These are phyloP conservation scores for Epichloe coenophiala DNA, from an alignment of 2,329 filamentous ascomycete species.

Conservation along the genomic window DNA sequence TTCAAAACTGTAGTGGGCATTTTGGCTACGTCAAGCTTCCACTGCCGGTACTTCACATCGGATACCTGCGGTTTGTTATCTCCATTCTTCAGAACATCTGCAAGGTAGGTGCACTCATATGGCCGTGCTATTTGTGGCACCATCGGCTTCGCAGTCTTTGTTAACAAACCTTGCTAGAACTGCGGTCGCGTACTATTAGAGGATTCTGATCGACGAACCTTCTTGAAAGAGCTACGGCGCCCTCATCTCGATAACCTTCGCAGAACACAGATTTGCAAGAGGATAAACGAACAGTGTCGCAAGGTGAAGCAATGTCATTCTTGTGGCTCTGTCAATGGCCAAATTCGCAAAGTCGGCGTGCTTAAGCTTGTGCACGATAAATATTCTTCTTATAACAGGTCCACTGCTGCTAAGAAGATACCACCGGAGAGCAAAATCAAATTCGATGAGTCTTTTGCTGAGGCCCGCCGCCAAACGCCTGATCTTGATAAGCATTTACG, in stretches of 20 bases:
- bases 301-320: conserved; percentile 74
- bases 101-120: conserved; percentile 37
- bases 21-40: conserved; percentile 89
- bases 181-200: conserved; percentile 75
- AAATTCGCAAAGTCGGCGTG: conserved; percentile 83
- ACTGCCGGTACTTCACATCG: conserved; percentile 87
- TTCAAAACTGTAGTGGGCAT: conserved; percentile 83
- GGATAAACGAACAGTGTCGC: conserved; percentile 76
- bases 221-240: conserved; percentile 66
- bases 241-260: conserved; percentile 79
- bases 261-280: conserved; percentile 71
- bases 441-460: conserved; percentile 75
- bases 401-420: conserved; percentile 72
- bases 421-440: conserved; percentile 67
- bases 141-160: neutral
- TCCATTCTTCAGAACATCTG: conserved; percentile 89
- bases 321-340: conserved; percentile 73
- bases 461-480: conserved; percentile 61
- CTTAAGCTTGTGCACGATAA: conserved; percentile 92
- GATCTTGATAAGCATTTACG: conserved; percentile 85
- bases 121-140: neutral
- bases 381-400: conserved; percentile 77
- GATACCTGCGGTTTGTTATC: conserved; percentile 88
- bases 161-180: conserved; percentile 19
- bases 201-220: conserved; percentile 63